phyloP scores from a whole-genome alignment of 73 alveolate genomes.

The Blepharisma japonicum region DNA sequence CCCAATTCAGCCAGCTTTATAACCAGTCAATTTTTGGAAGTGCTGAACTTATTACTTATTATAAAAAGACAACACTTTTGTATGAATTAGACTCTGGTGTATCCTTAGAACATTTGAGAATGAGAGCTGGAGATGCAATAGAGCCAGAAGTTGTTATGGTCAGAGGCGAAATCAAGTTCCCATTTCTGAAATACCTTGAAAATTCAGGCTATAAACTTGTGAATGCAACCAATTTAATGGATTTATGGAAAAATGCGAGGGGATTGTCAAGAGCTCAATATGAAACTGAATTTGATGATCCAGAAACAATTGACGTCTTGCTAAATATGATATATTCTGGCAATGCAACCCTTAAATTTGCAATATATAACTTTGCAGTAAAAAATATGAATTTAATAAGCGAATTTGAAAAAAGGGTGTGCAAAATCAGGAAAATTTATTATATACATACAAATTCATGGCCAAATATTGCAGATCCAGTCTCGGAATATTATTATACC shows the following conservation, averaged over 20 bases:
- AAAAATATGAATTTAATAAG: background rate
- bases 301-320: background rate
- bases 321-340: background rate
- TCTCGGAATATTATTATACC: background rate
- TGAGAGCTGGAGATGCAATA: background rate
- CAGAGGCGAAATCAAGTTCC: background rate
- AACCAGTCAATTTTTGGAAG: background rate
- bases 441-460: background rate
- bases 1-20: background rate
- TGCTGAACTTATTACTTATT: background rate
- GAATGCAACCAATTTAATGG: background rate
- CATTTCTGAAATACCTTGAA: background rate
- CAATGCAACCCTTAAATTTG: constrained; percentile 1
- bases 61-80: background rate
- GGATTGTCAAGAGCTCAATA: background rate
- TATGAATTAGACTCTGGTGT: background rate
- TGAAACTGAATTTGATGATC: constrained; percentile 6
- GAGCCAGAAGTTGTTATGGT: constrained; percentile 24
- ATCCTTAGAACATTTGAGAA: background rate
- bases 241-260: constrained; percentile 23
- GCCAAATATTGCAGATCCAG: background rate
- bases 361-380: background rate
- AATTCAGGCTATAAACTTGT: constrained; percentile 16
- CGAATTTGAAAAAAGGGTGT: background rate
- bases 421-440: constrained; percentile 1